Conservation (phyloP, 768 basidiomycete genomes). For the Suillus occidentalis region DNA sequence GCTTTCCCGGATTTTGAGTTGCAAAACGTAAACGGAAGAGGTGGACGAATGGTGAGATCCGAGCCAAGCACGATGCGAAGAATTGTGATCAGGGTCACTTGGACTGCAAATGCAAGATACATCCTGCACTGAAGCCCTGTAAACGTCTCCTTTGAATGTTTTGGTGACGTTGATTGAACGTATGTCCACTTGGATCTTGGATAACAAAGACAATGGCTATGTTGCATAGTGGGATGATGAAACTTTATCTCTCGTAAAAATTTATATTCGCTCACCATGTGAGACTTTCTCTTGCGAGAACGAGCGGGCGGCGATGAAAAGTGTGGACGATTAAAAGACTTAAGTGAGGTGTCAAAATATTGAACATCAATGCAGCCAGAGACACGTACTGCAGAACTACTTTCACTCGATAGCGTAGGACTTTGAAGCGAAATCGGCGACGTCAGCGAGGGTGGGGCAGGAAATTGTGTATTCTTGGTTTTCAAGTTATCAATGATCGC, state of each 20-base stretch:
- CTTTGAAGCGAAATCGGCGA: neutral
- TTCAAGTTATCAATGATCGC: neutral
- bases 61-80: slow-evolving; percentile 52
- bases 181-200: slow-evolving; percentile 43
- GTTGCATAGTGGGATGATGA: neutral
- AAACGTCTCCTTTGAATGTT: slow-evolving; percentile 35
- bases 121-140: slow-evolving; percentile 44
- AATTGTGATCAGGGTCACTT: slow-evolving; percentile 45
- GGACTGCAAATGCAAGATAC: slow-evolving; percentile 42
- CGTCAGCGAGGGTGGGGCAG: neutral
- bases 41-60: slow-evolving; percentile 42
- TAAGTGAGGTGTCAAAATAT: slow-evolving; percentile 1
- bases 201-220: slow-evolving; percentile 50
- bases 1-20: slow-evolving; percentile 41
- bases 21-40: slow-evolving; percentile 46
- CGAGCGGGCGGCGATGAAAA: slow-evolving; percentile 11
- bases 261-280: slow-evolving; percentile 15
- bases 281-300: slow-evolving; percentile 20
- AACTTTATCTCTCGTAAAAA: neutral
- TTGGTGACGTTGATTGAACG: slow-evolving; percentile 47
- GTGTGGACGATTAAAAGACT: slow-evolving; percentile 23
- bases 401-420: neutral
- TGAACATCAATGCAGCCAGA: neutral
- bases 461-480: neutral
- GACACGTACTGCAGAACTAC: slow-evolving; percentile 1